These are phyloP conservation scores for Rheum nobile DNA, from an alignment of 148 eudicot species.

Conservation along the genomic window DNA sequence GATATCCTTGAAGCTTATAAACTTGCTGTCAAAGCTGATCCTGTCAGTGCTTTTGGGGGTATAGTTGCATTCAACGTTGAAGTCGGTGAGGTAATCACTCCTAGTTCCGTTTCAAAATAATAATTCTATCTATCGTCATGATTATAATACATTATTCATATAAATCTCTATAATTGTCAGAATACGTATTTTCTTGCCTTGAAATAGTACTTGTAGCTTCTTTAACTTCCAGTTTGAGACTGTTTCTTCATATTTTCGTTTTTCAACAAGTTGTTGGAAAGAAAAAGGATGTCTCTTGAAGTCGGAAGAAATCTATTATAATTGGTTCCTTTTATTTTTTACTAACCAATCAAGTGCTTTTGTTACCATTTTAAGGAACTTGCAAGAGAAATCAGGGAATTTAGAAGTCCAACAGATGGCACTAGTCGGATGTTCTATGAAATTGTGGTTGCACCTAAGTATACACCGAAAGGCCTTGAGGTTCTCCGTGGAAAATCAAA, in stretches of 20 bases:
- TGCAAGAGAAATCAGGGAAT: constrained; percentile 86
- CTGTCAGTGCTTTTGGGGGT: constrained; percentile 97
- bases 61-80: constrained; percentile 94
- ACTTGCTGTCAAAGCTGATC: constrained; percentile 89
- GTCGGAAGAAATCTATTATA: neutral
- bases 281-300: neutral
- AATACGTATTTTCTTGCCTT: neutral
- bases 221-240: neutral
- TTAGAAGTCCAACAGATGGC: constrained; percentile 93
- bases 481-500: constrained; percentile 94
- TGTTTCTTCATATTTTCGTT: neutral
- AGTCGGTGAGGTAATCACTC: constrained; percentile 67
- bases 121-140: neutral
- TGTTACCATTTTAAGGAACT: constrained; percentile 38
- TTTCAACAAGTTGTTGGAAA: neutral
- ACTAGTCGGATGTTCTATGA: constrained; percentile 98
- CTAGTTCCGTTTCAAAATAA: neutral
- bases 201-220: neutral
- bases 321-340: neutral
- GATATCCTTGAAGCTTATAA: constrained; percentile 84
- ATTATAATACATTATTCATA: neutral
- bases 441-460: constrained; percentile 91
- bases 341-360: neutral
- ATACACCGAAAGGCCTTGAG: constrained; percentile 75
- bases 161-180: neutral